These are phyloP conservation scores for Chrysopogon serrulatus DNA, from an alignment of 176 grass and related monocot genomes.

Conservation along the genomic window DNA sequence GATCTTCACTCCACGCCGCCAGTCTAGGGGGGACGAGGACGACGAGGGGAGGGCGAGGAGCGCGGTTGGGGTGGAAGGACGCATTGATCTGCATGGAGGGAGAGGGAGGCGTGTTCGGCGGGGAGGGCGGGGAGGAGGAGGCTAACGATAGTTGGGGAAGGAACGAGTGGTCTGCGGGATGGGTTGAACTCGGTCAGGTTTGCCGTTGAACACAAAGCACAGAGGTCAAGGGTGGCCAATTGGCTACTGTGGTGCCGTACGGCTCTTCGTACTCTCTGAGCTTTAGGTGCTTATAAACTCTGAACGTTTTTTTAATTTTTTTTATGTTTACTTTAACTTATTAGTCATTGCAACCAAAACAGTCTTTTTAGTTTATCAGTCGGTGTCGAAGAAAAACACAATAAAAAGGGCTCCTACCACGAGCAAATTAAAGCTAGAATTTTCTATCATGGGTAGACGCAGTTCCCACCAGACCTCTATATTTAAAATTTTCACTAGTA, in stretches of 20 bases:
- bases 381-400: background rate
- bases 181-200: background rate
- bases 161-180: background rate
- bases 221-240: background rate
- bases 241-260: background rate
- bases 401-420: no score
- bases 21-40: background rate
- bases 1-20: conserved; percentile 5
- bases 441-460: no score
- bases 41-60: background rate
- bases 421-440: no score
- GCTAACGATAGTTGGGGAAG: background rate
- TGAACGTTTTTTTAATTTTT: background rate
- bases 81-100: conserved; percentile 9
- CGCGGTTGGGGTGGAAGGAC: background rate
- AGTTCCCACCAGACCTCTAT: no score
- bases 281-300: background rate
- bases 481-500: no score
- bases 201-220: background rate
- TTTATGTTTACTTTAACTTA: no score
- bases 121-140: background rate
- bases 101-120: background rate
- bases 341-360: no score
- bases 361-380: no score
- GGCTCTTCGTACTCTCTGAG: background rate